A percentile compares a stretch with the other conserved stretches of the same genome.
phyloP scores from a whole-genome alignment of 139 green algal genomes.

The Chlamydomonas sp. region DNA sequence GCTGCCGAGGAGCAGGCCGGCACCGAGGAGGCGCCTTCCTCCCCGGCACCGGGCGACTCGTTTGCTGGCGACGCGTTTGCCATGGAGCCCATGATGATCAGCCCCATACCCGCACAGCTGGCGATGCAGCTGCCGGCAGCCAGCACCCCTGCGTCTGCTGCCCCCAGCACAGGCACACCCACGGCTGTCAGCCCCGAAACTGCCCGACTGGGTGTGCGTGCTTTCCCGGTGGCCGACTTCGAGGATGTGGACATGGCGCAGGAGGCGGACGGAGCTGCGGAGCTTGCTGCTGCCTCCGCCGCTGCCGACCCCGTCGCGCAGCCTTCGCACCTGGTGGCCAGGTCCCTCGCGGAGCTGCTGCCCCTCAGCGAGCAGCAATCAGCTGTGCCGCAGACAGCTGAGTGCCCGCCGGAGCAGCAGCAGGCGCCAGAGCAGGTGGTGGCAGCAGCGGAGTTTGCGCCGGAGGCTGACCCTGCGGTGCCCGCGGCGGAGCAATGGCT shows the following conservation, averaged over 20 bases:
- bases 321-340: no score
- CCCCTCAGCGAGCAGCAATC: not conserved
- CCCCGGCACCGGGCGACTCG: no score
- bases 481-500: not conserved
- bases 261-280: not conserved
- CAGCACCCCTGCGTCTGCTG: not conserved
- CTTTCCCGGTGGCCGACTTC: constrained; percentile 23
- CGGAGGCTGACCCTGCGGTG: not conserved
- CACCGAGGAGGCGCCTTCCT: no score
- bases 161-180: not conserved
- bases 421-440: not conserved
- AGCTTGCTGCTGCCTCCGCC: not conserved
- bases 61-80: no score
- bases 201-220: constrained; percentile 2
- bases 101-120: constrained; percentile 7
- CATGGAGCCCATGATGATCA: constrained; percentile 31
- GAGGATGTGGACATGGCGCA: not conserved
- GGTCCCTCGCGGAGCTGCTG: no score
- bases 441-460: not conserved
- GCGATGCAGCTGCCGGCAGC: not conserved
- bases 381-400: not conserved
- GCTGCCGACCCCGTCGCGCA: no score
- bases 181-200: constrained; percentile 25
- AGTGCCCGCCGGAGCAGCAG: not conserved
- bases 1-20: no score